phyloP scores from a whole-genome alignment of 2,329 filamentous ascomycete genomes.

The Penicillium sp. region DNA sequence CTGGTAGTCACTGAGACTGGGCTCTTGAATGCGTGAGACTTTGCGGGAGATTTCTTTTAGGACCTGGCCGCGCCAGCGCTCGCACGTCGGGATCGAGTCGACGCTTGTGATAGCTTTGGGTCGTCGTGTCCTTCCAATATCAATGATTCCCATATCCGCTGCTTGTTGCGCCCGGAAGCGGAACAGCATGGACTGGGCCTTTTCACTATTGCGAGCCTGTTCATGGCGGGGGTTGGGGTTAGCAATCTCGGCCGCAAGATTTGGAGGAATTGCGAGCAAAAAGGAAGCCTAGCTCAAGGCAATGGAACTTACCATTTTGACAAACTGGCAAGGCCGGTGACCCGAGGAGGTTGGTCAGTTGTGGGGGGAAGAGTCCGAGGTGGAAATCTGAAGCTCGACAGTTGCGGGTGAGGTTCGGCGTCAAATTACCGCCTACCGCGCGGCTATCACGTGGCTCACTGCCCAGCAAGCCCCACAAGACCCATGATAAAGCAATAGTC shows the following conservation, averaged over 20 bases:
- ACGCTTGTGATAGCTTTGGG: conserved; percentile 90
- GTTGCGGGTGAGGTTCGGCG: conserved; percentile 35
- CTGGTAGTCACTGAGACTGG: conserved; percentile 90
- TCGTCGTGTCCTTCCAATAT: conserved; percentile 84
- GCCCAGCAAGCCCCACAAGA: not conserved
- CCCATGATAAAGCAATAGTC: not conserved
- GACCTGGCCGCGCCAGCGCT: conserved; percentile 98
- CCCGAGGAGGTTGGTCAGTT: conserved; percentile 17
- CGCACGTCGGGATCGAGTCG: conserved; percentile 80
- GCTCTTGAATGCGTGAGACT: conserved; percentile 92
- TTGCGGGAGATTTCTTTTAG: conserved; percentile 97
- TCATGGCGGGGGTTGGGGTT: conserved; percentile 24
- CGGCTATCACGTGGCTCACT: conserved; percentile 15
- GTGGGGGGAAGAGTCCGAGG: conserved; percentile 27
- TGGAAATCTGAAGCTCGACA: conserved; percentile 30
- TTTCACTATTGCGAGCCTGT: conserved; percentile 94
- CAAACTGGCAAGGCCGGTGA: conserved; percentile 23
- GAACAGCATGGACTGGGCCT: conserved; percentile 99
- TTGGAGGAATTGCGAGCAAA: no score
- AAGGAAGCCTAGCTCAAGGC: not conserved
- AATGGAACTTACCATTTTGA: conserved; percentile 36
- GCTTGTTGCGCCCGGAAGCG: conserved; percentile 98
- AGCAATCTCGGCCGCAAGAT: conserved; percentile 21
- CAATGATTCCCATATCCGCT: conserved; percentile 92
- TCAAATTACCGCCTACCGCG: conserved; percentile 29